Conservation (phyloP, 306 rosid genomes). For the Trichosanthes cucumerina region DNA sequence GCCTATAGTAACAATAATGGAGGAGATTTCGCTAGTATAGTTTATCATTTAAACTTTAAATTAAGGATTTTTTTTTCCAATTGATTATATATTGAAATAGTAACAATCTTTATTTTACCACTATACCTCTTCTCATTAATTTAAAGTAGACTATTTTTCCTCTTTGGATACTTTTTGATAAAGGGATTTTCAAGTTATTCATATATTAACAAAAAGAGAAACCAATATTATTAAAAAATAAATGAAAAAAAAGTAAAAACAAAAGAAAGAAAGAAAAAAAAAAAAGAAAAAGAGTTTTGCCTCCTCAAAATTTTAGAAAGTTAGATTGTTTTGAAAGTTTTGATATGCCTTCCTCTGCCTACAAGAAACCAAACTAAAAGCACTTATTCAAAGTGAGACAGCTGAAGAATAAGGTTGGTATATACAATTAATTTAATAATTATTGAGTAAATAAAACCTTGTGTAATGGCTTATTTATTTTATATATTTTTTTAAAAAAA, state of each 20-base stretch:
- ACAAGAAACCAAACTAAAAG: slow-evolving; percentile 27
- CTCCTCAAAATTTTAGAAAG: slow-evolving; percentile 18
- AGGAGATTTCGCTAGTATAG: neutral
- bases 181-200: neutral
- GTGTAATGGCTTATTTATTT: neutral
- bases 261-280: slow-evolving; percentile 8
- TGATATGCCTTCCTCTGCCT: slow-evolving; percentile 42
- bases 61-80: neutral
- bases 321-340: slow-evolving; percentile 6
- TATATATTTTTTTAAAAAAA: neutral
- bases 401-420: neutral
- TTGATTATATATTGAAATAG: no score
- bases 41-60: neutral
- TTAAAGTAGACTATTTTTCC: neutral
- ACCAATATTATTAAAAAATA: neutral
- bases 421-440: neutral
- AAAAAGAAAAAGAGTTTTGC: slow-evolving; percentile 11
- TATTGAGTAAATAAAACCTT: neutral
- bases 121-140: no score
- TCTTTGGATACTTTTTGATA: neutral
- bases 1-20: neutral
- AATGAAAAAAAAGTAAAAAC: neutral
- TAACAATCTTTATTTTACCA: no score
- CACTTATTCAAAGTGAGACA: slow-evolving; percentile 12
- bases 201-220: neutral